These are phyloP conservation scores for Phytophthora tubulina DNA, from an alignment of 352 stramenopile species.

Conservation along the genomic window DNA sequence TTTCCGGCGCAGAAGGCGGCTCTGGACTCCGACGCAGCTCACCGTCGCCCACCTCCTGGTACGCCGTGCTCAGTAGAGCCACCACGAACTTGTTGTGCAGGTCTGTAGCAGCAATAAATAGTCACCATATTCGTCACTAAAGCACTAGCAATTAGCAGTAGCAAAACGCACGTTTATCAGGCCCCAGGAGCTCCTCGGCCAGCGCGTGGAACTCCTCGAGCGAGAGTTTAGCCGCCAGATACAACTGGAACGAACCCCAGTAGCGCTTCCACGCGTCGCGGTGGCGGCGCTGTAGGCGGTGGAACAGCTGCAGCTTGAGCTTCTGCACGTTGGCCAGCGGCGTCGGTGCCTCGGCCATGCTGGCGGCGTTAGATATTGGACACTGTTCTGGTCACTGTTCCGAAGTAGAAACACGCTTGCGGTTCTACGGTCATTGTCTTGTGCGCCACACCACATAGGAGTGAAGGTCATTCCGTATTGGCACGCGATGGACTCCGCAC, in stretches of 20 bases:
- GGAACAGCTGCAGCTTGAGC: constrained; percentile 76
- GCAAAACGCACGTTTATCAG: constrained; percentile 52
- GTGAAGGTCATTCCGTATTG: constrained; percentile 6
- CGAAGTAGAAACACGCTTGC: constrained; percentile 23
- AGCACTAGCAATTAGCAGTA: not conserved
- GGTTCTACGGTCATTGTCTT: constrained; percentile 5
- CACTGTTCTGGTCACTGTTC: not conserved
- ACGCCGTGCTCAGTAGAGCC: constrained; percentile 55
- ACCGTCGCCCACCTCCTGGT: constrained; percentile 23
- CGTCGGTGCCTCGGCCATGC: constrained; percentile 24
- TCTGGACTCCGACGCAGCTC: constrained; percentile 14
- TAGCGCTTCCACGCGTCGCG: constrained; percentile 65
- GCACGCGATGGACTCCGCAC: constrained; percentile 28
- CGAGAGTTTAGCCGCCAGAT: constrained; percentile 59
- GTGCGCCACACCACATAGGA: constrained; percentile 1
- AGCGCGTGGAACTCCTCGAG: constrained; percentile 67
- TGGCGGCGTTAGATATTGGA: constrained; percentile 5
- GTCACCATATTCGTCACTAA: not conserved
- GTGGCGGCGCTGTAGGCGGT: constrained; percentile 60
- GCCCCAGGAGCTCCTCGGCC: constrained; percentile 53
- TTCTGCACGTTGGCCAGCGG: constrained; percentile 44
- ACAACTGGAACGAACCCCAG: constrained; percentile 70
- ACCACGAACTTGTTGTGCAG: constrained; percentile 74
- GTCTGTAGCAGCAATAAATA: constrained; percentile 27
- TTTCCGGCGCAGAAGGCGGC: constrained; percentile 13